Base-by-base conservation (phyloP, 305 asterid species). In the Fraxinus paxiana region DNA sequence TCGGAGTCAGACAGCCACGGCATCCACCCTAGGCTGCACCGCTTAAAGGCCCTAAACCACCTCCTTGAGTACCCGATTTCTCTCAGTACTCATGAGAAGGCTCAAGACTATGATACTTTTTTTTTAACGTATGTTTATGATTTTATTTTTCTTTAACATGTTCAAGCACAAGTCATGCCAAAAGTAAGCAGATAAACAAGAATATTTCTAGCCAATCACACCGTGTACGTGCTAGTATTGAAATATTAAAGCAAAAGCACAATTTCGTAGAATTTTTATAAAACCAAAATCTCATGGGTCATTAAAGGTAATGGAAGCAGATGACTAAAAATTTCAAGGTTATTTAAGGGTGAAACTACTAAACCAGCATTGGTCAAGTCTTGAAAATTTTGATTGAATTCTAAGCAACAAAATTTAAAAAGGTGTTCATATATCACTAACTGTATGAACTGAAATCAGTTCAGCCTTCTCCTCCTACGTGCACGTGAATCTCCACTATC, bases 401-500 rank as follows among this genome's bases (percentile, higher is more conserved):
- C 10, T 56, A 56, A 56, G 67, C 67, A 56, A 56, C 12, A 56
- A 18, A 56, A 18, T 2, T 6, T 17, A 18, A 17, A 17, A 56
- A 56, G 28, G 67, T 18, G 6, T 17, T 56, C 67, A 56, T 56
- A 56, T 17, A 56, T 54, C 65, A 54, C 67, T 17, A 56, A 56
- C 67, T 56, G 67, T 18, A 18, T 46, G 67, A 6, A 7, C 4
- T 18, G 67, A 56, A 56, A 22, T 87, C 84, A 88, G 79, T 80
- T 75, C 31, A 88, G 74, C 38, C 91, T 81, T 79, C 91, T 81
- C 80, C 92, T 87, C 88, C 90, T 80, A 30, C 82, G 89, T 38
- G 90, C 83, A 8, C 87, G 90, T 30, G 90, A 89, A 82, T 87
- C 90, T 75, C 89, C 90, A 83, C 89, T 83, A 73, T 87, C 92